These are phyloP conservation scores for Xanthoparmelia taractica DNA, from an alignment of 495 filamentous ascomycete genomes.

Conservation along the genomic window DNA sequence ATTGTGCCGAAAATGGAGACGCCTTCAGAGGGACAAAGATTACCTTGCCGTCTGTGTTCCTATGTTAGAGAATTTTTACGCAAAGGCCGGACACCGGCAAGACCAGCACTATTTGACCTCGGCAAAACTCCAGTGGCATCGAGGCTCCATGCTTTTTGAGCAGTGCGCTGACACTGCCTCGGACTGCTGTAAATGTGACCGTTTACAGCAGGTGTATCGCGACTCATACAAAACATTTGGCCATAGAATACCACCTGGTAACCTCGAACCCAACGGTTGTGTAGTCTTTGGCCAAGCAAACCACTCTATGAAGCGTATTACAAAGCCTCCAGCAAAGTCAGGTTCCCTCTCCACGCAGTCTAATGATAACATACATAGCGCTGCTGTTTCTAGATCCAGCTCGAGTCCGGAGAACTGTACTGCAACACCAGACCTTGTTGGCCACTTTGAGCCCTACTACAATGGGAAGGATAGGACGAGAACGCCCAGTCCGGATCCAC, in stretches of 20 bases:
- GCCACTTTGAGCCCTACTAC: no score
- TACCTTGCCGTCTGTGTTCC: constrained; percentile 21
- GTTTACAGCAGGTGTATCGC: constrained; percentile 4
- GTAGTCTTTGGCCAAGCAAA: constrained; percentile 9
- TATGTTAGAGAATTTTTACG: constrained; percentile 22
- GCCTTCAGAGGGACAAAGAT: constrained; percentile 23
- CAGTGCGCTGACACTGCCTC: constrained; percentile 1
- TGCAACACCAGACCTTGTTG: no score
- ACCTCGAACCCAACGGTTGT: constrained; percentile 6
- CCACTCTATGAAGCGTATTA: not conserved
- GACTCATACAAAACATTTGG: constrained; percentile 1
- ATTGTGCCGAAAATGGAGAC: constrained; percentile 22
- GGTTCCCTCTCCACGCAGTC: not conserved
- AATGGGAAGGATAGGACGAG: no score
- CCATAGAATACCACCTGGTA: not conserved
- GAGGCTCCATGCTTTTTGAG: constrained; percentile 25
- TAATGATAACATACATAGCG: no score
- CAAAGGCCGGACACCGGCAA: constrained; percentile 20
- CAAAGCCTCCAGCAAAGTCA: not conserved
- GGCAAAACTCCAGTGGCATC: constrained; percentile 24
- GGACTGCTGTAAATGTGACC: not conserved
- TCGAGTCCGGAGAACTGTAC: no score
- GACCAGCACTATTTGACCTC: constrained; percentile 19
- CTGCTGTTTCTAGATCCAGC: no score
- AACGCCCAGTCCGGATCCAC: no score